These are phyloP conservation scores for Rhazya stricta DNA, from an alignment of 257 asterid species.

Conservation along the genomic window DNA sequence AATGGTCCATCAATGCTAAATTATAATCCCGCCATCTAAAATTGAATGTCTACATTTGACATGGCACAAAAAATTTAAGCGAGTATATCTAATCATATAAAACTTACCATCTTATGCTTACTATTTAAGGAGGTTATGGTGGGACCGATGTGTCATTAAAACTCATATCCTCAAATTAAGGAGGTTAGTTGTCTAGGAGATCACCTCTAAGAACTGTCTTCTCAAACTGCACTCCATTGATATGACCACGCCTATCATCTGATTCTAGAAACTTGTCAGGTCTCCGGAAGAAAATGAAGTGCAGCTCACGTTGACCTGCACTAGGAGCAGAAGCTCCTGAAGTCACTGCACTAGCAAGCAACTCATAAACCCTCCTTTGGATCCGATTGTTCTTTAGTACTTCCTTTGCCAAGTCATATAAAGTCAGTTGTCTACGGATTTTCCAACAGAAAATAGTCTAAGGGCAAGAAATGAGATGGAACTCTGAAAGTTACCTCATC, in stretches of 20 bases:
- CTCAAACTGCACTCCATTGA: conserved; percentile 70
- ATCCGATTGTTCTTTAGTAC: conserved; percentile 78
- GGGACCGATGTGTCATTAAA: no score
- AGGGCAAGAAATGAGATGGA: neutral
- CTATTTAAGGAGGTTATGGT: no score
- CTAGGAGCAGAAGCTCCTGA: conserved; percentile 29
- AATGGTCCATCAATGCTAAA: neutral
- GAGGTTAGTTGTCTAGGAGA: no score
- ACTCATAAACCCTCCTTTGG: conserved; percentile 76
- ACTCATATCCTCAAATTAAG: no score
- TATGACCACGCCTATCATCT: conserved; percentile 40
- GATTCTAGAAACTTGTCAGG: conserved; percentile 73
- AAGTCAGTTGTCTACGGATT: conserved; percentile 9
- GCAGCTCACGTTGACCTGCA: conserved; percentile 64
- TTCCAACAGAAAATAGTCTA: neutral
- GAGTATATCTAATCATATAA: no score
- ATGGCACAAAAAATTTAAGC: no score
- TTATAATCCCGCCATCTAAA: no score
- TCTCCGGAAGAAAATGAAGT: conserved; percentile 76
- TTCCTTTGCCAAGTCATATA: conserved; percentile 40
- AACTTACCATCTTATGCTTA: no score
- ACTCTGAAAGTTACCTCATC: conserved; percentile 55
- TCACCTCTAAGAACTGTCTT: conserved; percentile 68
- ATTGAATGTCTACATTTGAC: no score
- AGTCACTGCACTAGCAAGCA: conserved; percentile 69